Base-by-base conservation (phyloP, 805 yeast species). In the Lachancea fermentati region DNA sequence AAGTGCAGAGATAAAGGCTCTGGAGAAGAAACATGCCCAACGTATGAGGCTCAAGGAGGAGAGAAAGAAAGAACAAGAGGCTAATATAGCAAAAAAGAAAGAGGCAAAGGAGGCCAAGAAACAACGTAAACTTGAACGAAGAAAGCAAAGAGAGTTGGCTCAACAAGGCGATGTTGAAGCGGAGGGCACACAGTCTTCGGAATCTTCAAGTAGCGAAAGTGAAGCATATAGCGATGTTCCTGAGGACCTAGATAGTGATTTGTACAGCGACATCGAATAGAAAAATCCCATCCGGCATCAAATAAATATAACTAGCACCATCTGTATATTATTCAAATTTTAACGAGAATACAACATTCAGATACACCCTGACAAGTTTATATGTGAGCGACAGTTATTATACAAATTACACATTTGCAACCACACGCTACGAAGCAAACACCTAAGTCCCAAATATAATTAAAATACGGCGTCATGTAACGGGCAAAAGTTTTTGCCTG, bases 31-130 rank as follows among this genome's bases (percentile, higher is more conserved):
- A 52, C 96, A 88, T 60, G 75, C 75, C 33, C 67, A 67, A 39
- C 75, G 75, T 57, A 71, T 72, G 55, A 74, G 72, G 53, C 65
- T 83, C 52, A 85, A 80, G 63, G 82, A 74, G 22, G 71, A 77
- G 53, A 77, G 97, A 66, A 76, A 83, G 58, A 77, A 78, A 49
- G 79, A 75, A 54, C 97, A 89, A 64, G 79, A 78, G 50, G 89
- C 73, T 33, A 85, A 88, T 56, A 83, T 89, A 39, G 73, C 78
- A 16, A 77, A 75, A 41, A 89, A 84, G 72, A 76, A 77, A 48
- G 87, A 79, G 36, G 81, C 72, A 55, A 82, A 82, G 57, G 79
- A 76, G 31, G 84, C 79, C 7, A 85, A 83, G 68, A 80, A 80
- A 52, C 78, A 78, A 42, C 77, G 94, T 53, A 73, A 77, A 63